Conservation (phyloP, 169 alveolate species). For the Miamiensis avidus region DNA sequence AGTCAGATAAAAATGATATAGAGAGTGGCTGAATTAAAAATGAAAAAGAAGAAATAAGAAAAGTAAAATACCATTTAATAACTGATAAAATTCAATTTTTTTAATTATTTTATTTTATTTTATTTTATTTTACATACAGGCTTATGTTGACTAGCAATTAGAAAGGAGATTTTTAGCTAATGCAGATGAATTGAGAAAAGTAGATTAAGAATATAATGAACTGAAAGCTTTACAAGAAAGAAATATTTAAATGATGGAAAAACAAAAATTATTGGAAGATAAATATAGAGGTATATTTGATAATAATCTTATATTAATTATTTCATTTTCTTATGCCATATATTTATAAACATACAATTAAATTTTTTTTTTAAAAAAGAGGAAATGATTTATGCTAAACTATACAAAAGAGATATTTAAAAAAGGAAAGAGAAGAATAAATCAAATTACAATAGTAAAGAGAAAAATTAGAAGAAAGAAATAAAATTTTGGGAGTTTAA, state of each 20-base stretch:
- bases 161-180: slow-evolving; percentile 15
- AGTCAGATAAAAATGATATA: slow-evolving; percentile 23
- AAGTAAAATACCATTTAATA: not conserved
- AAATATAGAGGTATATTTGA: slow-evolving; percentile 29
- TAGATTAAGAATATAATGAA: slow-evolving; percentile 22
- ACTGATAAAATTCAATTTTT: too few relatives aligned
- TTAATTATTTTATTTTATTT: too few relatives aligned
- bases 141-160: not conserved
- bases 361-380: slow-evolving; percentile 2
- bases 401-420: slow-evolving; percentile 21
- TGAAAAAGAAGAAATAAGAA: slow-evolving; percentile 22
- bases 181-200: slow-evolving; percentile 35
- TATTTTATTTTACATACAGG: too few relatives aligned
- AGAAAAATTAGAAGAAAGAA: slow-evolving; percentile 9
- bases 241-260: slow-evolving; percentile 30
- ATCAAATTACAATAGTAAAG: not conserved
- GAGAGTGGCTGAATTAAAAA: slow-evolving; percentile 11
- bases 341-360: not conserved
- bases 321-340: not conserved
- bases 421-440: slow-evolving; percentile 20
- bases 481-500: slow-evolving; percentile 12
- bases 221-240: slow-evolving; percentile 21
- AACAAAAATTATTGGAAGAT: slow-evolving; percentile 19
- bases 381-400: slow-evolving; percentile 36
- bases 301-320: too few relatives aligned